Evolutionary conservation across 441 rosid species (phyloP).

Genomic region (Jatropha podagrica): DNA sequence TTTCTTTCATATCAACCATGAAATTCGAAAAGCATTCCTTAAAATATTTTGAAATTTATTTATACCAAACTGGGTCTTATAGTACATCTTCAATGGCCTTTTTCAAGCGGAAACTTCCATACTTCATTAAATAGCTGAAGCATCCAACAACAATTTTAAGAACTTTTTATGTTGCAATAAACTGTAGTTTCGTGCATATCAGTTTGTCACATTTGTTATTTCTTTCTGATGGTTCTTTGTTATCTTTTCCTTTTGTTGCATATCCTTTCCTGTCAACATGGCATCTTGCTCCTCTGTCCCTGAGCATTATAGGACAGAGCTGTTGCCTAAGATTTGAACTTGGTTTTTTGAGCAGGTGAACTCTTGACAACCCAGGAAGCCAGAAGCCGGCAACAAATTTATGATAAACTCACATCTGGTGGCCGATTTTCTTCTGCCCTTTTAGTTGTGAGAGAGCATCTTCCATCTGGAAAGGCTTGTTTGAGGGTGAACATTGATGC

Average conservation of each 20-base stretch:
- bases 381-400: slow-evolving; percentile 54
- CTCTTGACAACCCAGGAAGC: slow-evolving; percentile 71
- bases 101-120: not conserved
- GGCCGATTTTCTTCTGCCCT: slow-evolving; percentile 62
- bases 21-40: too few relatives aligned
- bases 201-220: not conserved
- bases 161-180: not conserved
- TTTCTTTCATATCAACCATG: too few relatives aligned
- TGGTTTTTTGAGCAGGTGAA: slow-evolving; percentile 53
- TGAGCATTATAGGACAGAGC: not conserved
- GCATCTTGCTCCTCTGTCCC: not conserved
- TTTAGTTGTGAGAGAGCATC: slow-evolving; percentile 86
- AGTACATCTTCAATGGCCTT: not conserved
- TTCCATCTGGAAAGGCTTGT: slow-evolving; percentile 83
- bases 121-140: not conserved
- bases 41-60: too few relatives aligned
- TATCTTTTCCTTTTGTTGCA: not conserved
- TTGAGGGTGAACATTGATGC: slow-evolving; percentile 85
- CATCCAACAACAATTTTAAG: not conserved
- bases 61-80: too few relatives aligned
- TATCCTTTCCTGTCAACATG: too few relatives aligned
- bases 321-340: slow-evolving; percentile 13
- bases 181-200: not conserved
- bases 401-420: slow-evolving; percentile 53
- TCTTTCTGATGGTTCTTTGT: not conserved